Evolutionary conservation across 75 land plant species (phyloP), one percentile per base, ranked within the genome.

Genomic region (Ceratopteris richardii): DNA sequence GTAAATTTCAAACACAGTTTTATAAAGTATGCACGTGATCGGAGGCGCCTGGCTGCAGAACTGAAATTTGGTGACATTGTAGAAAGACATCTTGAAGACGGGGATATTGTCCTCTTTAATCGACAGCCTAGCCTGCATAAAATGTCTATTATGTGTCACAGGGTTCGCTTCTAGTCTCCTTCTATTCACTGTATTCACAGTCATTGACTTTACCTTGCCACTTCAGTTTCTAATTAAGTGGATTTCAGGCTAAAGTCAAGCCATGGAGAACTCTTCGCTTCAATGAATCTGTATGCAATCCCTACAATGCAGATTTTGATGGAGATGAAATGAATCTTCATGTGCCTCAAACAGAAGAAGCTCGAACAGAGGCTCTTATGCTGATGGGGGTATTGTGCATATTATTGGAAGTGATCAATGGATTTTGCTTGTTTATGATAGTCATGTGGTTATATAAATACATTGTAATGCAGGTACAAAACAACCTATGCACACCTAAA

Each of bases 281-380:
- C 58, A 94, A 94, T 76, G 98, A 94, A 71, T 94, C 98, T 31
- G 98, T 94, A 46, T 94, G 98, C 76, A 89, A 94, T 61, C 98
- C 98, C n/a, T 94, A 94, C 51, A 89, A 89, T 83, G 98, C 96
- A 44, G 98, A 94, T 75, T 94, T 94, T 77, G 96, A 94, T 81
- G 96, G 98, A 65, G 98, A 94, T 86, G 98, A 94, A 64, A 94
- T 94, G 98, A 89, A 94, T 65, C 65, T 94, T 64, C 98, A 89
- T 79, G 96, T 94, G 7, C 98, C 98, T 19, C 98, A 94, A 72
- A 94, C 96, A 44, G 98, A 94, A 69, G 96, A 94, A 69, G 98
- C 98, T 68, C 90, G 98, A 39, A 77, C 98, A 26, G 96, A 94
- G 77, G 98, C 98, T 26, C 71, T 86, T 22, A 74, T 80, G 81